These are phyloP conservation scores for Endocalyx cinctus DNA, from an alignment of 2,329 filamentous ascomycete species.

Conservation along the genomic window DNA sequence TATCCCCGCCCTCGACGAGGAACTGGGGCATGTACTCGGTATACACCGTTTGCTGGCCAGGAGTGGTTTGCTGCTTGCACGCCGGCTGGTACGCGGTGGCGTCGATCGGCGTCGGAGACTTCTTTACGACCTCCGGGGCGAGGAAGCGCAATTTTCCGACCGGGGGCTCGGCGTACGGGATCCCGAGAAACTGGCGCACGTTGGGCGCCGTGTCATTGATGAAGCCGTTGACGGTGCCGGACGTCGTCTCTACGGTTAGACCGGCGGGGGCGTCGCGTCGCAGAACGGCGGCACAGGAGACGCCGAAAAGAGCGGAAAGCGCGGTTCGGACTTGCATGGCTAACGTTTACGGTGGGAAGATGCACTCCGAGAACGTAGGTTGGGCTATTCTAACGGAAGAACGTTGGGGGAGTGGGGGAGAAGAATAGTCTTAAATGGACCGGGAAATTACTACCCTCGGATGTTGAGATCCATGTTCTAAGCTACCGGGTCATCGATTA, in stretches of 20 bases:
- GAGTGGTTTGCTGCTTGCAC: not conserved
- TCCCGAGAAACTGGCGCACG: constrained; percentile 30
- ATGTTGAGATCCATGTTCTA: too few relatives aligned
- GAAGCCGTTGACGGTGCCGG: constrained; percentile 3
- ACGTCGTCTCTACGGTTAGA: not conserved
- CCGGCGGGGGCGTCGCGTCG: not conserved
- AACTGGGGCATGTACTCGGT: constrained; percentile 2
- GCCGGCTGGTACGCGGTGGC: not conserved
- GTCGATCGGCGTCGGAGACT: not conserved
- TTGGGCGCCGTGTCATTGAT: constrained; percentile 7
- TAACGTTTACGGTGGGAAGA: too few relatives aligned
- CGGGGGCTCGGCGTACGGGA: constrained; percentile 29
- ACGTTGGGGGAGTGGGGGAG: too few relatives aligned
- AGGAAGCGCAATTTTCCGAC: constrained; percentile 37
- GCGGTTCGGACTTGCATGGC: too few relatives aligned
- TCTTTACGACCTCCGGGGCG: constrained; percentile 2
- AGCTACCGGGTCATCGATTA: too few relatives aligned
- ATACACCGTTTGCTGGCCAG: not conserved
- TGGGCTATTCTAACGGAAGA: too few relatives aligned
- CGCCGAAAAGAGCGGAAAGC: too few relatives aligned
- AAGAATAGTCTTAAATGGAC: too few relatives aligned
- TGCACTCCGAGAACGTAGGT: too few relatives aligned
- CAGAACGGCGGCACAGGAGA: too few relatives aligned
- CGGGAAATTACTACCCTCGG: too few relatives aligned
- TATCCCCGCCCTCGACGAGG: constrained; percentile 6